Base-by-base conservation (phyloP, 2,329 filamentous ascomycete species). In the Epichloe typhina region DNA sequence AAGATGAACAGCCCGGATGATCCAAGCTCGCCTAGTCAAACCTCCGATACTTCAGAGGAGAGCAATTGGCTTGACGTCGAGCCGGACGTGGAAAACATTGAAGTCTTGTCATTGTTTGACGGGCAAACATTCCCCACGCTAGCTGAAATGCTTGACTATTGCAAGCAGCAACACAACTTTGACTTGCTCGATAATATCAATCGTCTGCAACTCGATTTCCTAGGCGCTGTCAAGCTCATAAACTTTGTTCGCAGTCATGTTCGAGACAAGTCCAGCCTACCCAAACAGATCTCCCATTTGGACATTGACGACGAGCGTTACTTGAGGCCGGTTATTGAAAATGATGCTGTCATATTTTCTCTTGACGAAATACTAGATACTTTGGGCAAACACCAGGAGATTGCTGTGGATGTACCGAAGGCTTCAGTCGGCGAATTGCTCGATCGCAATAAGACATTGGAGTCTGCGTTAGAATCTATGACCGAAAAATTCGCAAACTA, bases 261-360 rank as follows among this genome's bases (percentile, higher is more conserved):
- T 21, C 69, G 70, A 49, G 69, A 74, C 38, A 69, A 70, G 41
- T 58, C 64, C 36, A 41, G 68, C 6, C 62, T 80, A 3, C 79
- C 80, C 0, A 72, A 77, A 52, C 68, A 83, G 42, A 81, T 87
- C 52, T 73, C 79, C 3, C 71, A 71, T 37, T 69, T 72, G 2
- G 72, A 81, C 26, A 82, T 96, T 55, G 75, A 81, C n/a, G 80
- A 88, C 54, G 91, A 97, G 56, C 75, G 77, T 56, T 94, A 83
- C 62, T 73, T 98, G 52, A 85, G 86, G 62, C 93, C 93, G 0
- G 83, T 89, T 4, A 69, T 98, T 7, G 84, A 93, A 52, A 88
- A 96, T 57, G 93, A 98, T 64, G 86, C 90, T 4, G 72, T 97
- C 49, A 79, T 98, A 35, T 89, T 94, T 63, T 86, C 80, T 51